Percentiles rank a stretch among this genome's conserved stretches.
Conservation (phyloP, 306 rosid species). For the Lablab purpureus region DNA sequence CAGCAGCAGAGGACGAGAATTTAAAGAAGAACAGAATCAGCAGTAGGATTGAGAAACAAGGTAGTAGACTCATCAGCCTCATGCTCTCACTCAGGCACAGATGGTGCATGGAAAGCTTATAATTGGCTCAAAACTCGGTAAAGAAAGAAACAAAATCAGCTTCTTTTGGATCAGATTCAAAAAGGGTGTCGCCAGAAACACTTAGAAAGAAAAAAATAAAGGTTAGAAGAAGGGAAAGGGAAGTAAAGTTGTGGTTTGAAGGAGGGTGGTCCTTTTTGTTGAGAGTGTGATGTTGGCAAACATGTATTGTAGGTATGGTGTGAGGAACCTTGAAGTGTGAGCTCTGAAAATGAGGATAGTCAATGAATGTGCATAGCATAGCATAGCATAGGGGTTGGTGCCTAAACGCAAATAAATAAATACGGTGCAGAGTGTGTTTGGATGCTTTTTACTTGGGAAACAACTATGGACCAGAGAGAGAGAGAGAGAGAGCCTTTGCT, state of each 20-base stretch:
- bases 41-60: constrained; percentile 51
- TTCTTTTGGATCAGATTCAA: constrained; percentile 52
- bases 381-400: constrained; percentile 55
- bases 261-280: neutral
- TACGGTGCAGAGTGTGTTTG: constrained; percentile 52
- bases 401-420: constrained; percentile 53
- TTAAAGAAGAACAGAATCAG: constrained; percentile 47
- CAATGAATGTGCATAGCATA: constrained; percentile 53
- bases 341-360: constrained; percentile 66
- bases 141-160: constrained; percentile 36
- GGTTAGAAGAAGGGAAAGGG: neutral
- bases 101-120: constrained; percentile 52
- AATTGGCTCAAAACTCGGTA: constrained; percentile 57
- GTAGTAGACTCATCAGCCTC: constrained; percentile 50
- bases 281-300: neutral
- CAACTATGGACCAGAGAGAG: constrained; percentile 53
- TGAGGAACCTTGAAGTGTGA: constrained; percentile 50
- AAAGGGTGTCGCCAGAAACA: constrained; percentile 43
- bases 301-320: constrained; percentile 9
- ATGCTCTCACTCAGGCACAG: constrained; percentile 35
- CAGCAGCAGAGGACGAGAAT: constrained; percentile 40
- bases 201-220: constrained; percentile 7
- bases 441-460: constrained; percentile 58
- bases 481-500: constrained; percentile 19
- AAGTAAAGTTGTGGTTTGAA: neutral